These are phyloP conservation scores for Botrytis porri DNA, from an alignment of 2,329 filamentous ascomycete genomes.

Conservation along the genomic window DNA sequence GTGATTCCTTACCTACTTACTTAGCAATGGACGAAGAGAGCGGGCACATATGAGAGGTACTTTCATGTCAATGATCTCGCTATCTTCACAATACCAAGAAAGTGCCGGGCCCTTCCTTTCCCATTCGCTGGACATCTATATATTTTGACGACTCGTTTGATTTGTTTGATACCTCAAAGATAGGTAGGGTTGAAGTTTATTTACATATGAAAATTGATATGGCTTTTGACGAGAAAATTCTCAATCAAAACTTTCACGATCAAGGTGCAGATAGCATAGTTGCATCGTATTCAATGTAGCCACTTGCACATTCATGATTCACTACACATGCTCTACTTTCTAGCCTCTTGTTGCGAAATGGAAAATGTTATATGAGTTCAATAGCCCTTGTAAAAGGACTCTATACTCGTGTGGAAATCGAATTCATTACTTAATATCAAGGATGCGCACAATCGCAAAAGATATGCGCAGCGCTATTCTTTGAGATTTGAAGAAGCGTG, in stretches of 20 bases:
- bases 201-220: not conserved
- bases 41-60: fast-evolving
- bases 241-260: no score
- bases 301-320: not conserved
- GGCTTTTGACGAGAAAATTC: no score
- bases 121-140: not conserved
- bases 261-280: not conserved
- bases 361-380: no score
- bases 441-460: no score
- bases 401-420: not conserved
- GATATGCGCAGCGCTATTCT: not conserved
- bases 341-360: not conserved
- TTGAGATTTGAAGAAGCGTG: not conserved
- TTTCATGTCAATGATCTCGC: not conserved
- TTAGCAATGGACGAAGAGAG: fast-evolving
- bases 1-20: not conserved
- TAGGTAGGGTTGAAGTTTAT: not conserved
- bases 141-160: no score
- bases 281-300: not conserved
- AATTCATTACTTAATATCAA: not conserved
- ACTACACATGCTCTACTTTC: not conserved
- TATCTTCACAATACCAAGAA: fast-evolving
- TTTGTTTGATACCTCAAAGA: not conserved
- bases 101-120: not conserved
- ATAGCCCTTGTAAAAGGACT: not conserved